These are phyloP conservation scores for Vitis rupestris DNA, from an alignment of 164 flowering plant genomes.

Conservation along the genomic window DNA sequence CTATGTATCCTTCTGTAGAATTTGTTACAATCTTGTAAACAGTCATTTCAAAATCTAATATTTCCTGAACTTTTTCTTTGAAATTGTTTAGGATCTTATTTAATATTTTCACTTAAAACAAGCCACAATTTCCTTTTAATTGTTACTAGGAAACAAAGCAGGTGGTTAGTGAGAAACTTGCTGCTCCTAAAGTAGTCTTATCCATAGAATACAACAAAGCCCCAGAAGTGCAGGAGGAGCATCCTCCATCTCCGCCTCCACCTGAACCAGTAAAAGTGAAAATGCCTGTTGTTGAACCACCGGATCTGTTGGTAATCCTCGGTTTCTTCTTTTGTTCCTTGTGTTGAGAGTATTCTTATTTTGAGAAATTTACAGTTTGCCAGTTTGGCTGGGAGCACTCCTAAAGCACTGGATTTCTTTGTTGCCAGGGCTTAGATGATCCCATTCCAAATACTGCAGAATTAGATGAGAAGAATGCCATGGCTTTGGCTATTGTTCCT, in stretches of 20 bases:
- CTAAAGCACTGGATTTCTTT: conserved; percentile 13
- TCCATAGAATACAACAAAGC: conserved; percentile 76
- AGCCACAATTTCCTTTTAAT: conserved; percentile 1
- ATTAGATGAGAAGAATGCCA: conserved; percentile 81
- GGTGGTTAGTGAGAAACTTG: conserved; percentile 43
- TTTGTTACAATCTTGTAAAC: not conserved
- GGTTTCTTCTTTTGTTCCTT: not conserved
- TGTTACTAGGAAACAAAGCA: conserved; percentile 21
- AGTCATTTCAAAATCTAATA: not conserved
- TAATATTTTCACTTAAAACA: not conserved
- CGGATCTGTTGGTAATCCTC: conserved; percentile 77
- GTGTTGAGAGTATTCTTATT: not conserved
- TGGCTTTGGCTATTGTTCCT: conserved; percentile 94
- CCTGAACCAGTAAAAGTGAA: conserved; percentile 70
- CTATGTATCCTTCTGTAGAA: not conserved
- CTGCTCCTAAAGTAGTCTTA: conserved; percentile 64
- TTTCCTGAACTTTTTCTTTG: not conserved
- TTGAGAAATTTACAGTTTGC: not conserved
- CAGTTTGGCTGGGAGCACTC: not conserved
- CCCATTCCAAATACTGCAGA: conserved; percentile 67
- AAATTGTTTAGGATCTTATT: not conserved
- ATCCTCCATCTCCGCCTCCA: conserved; percentile 54
- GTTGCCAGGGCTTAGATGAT: conserved; percentile 64
- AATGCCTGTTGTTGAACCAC: conserved; percentile 52
- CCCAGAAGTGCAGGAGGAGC: conserved; percentile 53